A percentile compares a stretch with the other conserved stretches of the same genome.
These are phyloP conservation scores for Alternaria panax DNA, from an alignment of 2,329 filamentous ascomycete genomes.

Conservation along the genomic window DNA sequence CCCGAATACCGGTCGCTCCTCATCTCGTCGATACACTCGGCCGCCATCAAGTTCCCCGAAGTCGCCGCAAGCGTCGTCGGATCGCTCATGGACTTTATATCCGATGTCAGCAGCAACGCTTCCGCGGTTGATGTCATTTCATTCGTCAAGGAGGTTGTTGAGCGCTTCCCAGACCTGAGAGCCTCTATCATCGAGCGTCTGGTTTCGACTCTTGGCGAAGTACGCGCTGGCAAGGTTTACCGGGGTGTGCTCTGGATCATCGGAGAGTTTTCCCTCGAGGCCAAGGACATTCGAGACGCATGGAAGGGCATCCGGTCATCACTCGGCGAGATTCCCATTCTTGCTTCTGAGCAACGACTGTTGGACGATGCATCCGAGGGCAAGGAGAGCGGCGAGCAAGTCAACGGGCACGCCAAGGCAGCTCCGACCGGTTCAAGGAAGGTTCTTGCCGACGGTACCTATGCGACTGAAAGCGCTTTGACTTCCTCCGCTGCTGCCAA, in stretches of 20 bases:
- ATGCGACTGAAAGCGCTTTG: constrained; percentile 94
- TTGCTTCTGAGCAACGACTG: constrained; percentile 91
- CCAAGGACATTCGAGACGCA: constrained; percentile 91
- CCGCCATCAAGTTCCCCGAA: constrained; percentile 98
- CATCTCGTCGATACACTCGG: constrained; percentile 97
- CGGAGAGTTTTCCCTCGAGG: constrained; percentile 93
- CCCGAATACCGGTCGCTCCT: constrained; percentile 74
- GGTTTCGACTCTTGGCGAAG: constrained; percentile 89
- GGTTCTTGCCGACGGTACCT: constrained; percentile 94
- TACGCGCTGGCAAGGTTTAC: constrained; percentile 96
- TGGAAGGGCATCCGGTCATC: constrained; percentile 96
- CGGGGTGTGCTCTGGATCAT: constrained; percentile 97
- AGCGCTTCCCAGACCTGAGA: constrained; percentile 92
- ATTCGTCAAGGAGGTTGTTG: constrained; percentile 98
- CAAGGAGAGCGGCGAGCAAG: constrained; percentile 70
- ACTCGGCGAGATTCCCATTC: constrained; percentile 94
- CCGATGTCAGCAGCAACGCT: constrained; percentile 97
- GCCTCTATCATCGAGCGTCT: constrained; percentile 86
- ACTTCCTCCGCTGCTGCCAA: constrained; percentile 91
- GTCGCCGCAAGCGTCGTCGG: constrained; percentile 96
- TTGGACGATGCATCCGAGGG: constrained; percentile 75
- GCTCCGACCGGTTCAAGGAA: constrained; percentile 86
- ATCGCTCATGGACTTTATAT: constrained; percentile 98
- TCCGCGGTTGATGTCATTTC: constrained; percentile 97
- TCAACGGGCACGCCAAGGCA: constrained; percentile 81